These are phyloP conservation scores for Globisporangium viniferum DNA, from an alignment of 352 stramenopile genomes.

Conservation along the genomic window DNA sequence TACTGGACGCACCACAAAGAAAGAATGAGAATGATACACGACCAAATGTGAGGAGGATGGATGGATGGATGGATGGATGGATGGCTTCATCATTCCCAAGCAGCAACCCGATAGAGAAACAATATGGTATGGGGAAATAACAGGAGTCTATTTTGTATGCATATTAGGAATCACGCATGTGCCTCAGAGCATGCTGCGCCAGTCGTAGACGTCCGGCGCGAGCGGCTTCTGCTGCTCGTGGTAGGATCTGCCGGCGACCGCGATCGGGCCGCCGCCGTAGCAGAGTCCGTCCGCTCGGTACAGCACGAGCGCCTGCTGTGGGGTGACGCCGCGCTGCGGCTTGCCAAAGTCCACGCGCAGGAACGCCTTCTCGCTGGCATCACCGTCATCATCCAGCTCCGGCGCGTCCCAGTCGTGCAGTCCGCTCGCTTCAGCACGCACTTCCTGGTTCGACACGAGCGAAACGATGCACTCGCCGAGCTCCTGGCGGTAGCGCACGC, in stretches of 20 bases:
- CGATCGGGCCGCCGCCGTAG: constrained; percentile 75
- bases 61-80: neutral
- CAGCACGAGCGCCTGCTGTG: constrained; percentile 83
- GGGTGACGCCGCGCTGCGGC: constrained; percentile 79
- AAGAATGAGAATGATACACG: neutral
- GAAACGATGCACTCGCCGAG: constrained; percentile 62
- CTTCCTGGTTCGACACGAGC: constrained; percentile 43
- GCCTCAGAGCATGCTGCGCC: constrained; percentile 28
- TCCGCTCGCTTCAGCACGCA: constrained; percentile 28
- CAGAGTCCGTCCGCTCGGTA: constrained; percentile 80
- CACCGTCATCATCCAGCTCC: constrained; percentile 5
- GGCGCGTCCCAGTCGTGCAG: constrained; percentile 51
- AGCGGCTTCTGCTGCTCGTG: constrained; percentile 56
- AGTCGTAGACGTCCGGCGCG: constrained; percentile 46
- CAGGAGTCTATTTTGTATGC: constrained; percentile 6
- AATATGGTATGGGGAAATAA: neutral
- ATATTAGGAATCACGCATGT: neutral
- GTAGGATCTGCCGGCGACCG: constrained; percentile 60
- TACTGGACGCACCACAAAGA: neutral
- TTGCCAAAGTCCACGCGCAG: constrained; percentile 78
- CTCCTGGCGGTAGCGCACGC: constrained; percentile 78
- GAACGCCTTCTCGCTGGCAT: constrained; percentile 22
- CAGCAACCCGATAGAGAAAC: neutral
- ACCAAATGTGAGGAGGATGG: neutral
- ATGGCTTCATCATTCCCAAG: neutral